These are phyloP conservation scores for Fomitiporia mediterranea DNA, from an alignment of 1,284 basidiomycete species.

Conservation along the genomic window DNA sequence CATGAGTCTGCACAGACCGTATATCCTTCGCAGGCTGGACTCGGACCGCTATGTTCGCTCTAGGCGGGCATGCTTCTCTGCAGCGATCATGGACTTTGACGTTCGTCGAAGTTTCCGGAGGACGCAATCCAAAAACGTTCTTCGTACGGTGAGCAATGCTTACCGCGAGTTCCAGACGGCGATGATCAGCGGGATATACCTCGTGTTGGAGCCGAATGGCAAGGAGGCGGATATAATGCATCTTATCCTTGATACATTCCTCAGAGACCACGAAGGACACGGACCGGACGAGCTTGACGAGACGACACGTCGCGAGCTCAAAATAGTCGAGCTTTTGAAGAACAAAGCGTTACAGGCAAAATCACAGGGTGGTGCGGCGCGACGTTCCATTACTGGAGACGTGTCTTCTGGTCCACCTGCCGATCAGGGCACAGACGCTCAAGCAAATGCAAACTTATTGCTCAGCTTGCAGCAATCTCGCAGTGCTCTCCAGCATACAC, in stretches of 20 bases:
- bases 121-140: constrained; percentile 53
- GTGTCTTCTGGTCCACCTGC: constrained; percentile 24
- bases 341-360: constrained; percentile 56
- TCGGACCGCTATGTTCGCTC: constrained; percentile 76
- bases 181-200: constrained; percentile 82
- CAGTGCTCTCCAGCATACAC: constrained; percentile 30
- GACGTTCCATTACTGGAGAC: background rate
- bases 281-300: constrained; percentile 60
- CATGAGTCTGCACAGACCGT: constrained; percentile 74
- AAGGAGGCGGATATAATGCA: constrained; percentile 66
- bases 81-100: constrained; percentile 70
- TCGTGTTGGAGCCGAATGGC: constrained; percentile 71
- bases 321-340: constrained; percentile 76
- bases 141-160: constrained; percentile 68
- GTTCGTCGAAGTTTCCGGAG: constrained; percentile 65
- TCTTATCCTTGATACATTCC: constrained; percentile 70
- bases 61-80: constrained; percentile 73
- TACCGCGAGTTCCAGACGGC: constrained; percentile 82
- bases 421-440: constrained; percentile 27
- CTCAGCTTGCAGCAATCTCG: constrained; percentile 43
- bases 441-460: constrained; percentile 45
- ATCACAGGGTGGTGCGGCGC: constrained; percentile 28
- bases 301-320: constrained; percentile 73
- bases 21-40: constrained; percentile 65
- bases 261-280: constrained; percentile 64